Evolutionary conservation across 2,329 filamentous ascomycete species (phyloP).

Genomic region (Hansfordia pulvinata): DNA sequence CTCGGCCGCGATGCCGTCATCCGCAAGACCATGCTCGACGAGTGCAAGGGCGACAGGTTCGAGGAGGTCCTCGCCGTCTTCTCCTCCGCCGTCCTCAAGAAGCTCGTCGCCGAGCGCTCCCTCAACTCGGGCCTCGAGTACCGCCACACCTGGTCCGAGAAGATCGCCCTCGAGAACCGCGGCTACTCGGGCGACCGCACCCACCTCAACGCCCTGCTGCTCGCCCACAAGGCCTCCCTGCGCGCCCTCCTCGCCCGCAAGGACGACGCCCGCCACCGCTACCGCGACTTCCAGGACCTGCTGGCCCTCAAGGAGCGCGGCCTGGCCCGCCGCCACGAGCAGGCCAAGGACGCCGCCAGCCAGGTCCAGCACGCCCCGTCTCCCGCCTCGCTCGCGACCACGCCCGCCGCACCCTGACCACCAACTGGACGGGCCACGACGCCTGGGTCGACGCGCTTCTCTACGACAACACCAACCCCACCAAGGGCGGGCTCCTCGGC

Average conservation of each 20-base stretch:
- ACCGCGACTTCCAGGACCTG: constrained; percentile 48
- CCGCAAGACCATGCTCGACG: constrained; percentile 91
- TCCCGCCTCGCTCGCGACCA: constrained; percentile 28
- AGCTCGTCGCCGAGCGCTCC: constrained; percentile 34
- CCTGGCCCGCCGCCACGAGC: constrained; percentile 39
- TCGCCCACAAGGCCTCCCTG: constrained; percentile 61
- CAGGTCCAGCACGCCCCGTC: constrained; percentile 13
- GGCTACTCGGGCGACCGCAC: constrained; percentile 40
- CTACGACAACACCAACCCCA: constrained; percentile 44
- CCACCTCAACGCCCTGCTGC: constrained; percentile 49
- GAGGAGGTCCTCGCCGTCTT: constrained; percentile 78
- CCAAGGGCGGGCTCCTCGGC: constrained; percentile 49
- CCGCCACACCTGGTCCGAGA: constrained; percentile 35
- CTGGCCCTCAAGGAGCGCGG: constrained; percentile 49
- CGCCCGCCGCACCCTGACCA: constrained; percentile 46
- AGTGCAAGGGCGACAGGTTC: constrained; percentile 83
- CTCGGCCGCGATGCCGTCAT: constrained; percentile 69
- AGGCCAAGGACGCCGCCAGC: constrained; percentile 17
- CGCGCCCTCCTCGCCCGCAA: constrained; percentile 44
- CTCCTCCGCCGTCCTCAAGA: constrained; percentile 71
- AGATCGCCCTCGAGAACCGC: constrained; percentile 43
- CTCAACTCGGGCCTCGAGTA: constrained; percentile 19
- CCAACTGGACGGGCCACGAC: constrained; percentile 69
- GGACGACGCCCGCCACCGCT: constrained; percentile 41
- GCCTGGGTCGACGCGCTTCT: constrained; percentile 62